These are phyloP conservation scores for Cercophora newfieldiana DNA, from an alignment of 495 filamentous ascomycete genomes.

Conservation along the genomic window DNA sequence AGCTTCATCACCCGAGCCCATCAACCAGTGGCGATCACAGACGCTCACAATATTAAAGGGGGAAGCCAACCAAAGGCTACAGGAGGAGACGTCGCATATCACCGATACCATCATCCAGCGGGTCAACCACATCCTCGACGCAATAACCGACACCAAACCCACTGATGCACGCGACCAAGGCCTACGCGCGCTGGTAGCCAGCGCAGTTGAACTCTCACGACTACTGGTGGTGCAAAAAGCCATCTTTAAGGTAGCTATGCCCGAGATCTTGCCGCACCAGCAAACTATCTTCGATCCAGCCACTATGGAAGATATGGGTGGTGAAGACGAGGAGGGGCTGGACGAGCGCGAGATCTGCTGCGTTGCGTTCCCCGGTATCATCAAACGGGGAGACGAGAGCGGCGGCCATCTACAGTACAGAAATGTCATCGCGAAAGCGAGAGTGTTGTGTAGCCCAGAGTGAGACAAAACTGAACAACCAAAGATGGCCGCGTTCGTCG, in stretches of 20 bases:
- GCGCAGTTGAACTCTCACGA: slow-evolving; percentile 51
- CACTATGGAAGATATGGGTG: slow-evolving; percentile 59
- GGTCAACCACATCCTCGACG: slow-evolving; percentile 42
- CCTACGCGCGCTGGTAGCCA: slow-evolving; percentile 44
- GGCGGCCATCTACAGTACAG: slow-evolving; percentile 52
- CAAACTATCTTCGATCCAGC: slow-evolving; percentile 48
- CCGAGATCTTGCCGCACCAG: slow-evolving; percentile 49
- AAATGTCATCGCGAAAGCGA: slow-evolving; percentile 57
- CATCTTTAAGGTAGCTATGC: slow-evolving; percentile 52
- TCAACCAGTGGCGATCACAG: slow-evolving; percentile 57
- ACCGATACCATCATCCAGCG: slow-evolving; percentile 39
- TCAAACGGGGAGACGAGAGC: slow-evolving; percentile 57
- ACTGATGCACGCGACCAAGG: slow-evolving; percentile 49
- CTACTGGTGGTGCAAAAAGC: slow-evolving; percentile 55
- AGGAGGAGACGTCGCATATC: slow-evolving; percentile 38
- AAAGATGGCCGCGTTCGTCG: not conserved
- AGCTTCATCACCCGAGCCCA: slow-evolving; percentile 46
- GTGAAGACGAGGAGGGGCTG: slow-evolving; percentile 53
- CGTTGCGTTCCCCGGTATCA: slow-evolving; percentile 55
- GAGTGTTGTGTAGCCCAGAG: slow-evolving; percentile 54
- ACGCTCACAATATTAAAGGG: slow-evolving; percentile 53
- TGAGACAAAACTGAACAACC: slow-evolving; percentile 21
- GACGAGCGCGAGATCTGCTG: slow-evolving; percentile 46
- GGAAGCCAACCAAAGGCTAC: slow-evolving; percentile 44
- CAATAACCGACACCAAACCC: slow-evolving; percentile 41